Conservation (phyloP, 495 filamentous ascomycete genomes). For the Penicillium diatomitis region DNA sequence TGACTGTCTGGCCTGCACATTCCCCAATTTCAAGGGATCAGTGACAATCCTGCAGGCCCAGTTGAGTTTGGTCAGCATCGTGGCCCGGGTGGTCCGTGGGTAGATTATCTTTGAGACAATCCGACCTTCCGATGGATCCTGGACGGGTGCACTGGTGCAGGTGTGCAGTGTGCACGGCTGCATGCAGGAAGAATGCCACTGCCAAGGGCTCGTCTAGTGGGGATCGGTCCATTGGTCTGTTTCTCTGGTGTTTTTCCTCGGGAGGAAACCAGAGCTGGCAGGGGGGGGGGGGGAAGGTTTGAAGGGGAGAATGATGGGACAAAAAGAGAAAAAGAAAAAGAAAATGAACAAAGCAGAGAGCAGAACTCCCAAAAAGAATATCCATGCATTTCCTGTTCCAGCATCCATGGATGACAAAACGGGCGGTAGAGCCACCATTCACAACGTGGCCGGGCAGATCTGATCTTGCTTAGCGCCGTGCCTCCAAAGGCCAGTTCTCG, state of each 20-base stretch:
- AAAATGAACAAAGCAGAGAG: neutral
- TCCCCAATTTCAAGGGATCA: neutral
- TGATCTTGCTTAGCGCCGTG: constrained; percentile 25
- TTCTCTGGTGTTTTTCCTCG: too few species aligned
- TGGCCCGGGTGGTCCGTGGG: constrained; percentile 10
- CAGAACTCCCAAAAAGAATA: too few species aligned
- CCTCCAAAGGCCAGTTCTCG: constrained; percentile 11
- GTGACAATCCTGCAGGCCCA: constrained; percentile 3
- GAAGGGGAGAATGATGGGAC: too few species aligned
- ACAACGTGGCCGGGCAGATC: constrained; percentile 27
- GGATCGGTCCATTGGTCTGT: too few species aligned
- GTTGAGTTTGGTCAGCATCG: constrained; percentile 4
- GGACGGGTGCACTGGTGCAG: too few species aligned
- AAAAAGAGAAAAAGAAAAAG: constrained; percentile 2
- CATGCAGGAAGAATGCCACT: too few species aligned
- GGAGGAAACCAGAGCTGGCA: too few species aligned
- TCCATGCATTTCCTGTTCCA: neutral
- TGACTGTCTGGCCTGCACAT: too few species aligned
- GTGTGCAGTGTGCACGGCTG: too few species aligned
- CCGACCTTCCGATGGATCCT: too few species aligned
- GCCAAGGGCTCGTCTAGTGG: too few species aligned
- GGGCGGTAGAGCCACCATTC: constrained; percentile 24
- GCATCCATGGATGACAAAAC: constrained; percentile 8
- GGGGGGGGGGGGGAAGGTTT: too few species aligned
- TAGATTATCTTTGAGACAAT: neutral